phyloP scores from a whole-genome alignment of 257 asterid genomes.

The Apocynum venetum region DNA sequence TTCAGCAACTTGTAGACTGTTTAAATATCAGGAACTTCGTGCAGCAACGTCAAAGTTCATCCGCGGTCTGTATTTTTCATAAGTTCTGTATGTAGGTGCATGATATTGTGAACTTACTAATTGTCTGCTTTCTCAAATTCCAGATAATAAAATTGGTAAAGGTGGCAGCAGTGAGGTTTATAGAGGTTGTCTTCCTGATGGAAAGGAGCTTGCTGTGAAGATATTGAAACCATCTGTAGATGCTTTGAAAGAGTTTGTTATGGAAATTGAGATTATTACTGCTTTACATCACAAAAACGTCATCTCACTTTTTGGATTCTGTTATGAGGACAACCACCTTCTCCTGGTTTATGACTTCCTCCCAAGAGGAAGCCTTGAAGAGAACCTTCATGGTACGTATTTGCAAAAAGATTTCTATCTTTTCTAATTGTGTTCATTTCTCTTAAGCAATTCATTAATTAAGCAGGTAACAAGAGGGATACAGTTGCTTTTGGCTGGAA shows the following conservation, averaged over 20 bases:
- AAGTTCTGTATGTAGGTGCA: background rate
- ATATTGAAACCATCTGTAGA: constrained; percentile 73
- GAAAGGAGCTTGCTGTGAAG: constrained; percentile 91
- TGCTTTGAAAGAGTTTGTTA: constrained; percentile 65
- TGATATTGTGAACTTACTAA: background rate
- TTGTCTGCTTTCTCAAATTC: constrained; percentile 19
- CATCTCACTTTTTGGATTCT: constrained; percentile 86
- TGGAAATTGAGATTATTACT: constrained; percentile 85
- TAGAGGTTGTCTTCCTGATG: constrained; percentile 78
- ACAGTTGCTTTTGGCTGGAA: constrained; percentile 58
- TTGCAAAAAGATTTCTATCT: background rate
- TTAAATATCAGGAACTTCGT: constrained; percentile 60
- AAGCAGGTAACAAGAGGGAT: constrained; percentile 50
- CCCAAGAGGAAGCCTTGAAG: constrained; percentile 98
- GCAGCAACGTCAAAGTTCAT: constrained; percentile 63
- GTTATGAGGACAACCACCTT: constrained; percentile 69
- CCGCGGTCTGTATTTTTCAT: constrained; percentile 37
- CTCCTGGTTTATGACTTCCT: constrained; percentile 85
- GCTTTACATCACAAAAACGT: constrained; percentile 82
- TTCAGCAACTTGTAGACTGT: constrained; percentile 80
- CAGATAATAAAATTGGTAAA: constrained; percentile 80
- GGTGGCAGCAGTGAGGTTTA: constrained; percentile 96
- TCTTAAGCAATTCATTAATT: constrained; percentile 9
- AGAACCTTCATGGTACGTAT: constrained; percentile 71
- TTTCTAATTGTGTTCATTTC: constrained; percentile 1